These are phyloP conservation scores for Verticillium tricorpus DNA, from an alignment of 2,329 filamentous ascomycete species.

Conservation along the genomic window DNA sequence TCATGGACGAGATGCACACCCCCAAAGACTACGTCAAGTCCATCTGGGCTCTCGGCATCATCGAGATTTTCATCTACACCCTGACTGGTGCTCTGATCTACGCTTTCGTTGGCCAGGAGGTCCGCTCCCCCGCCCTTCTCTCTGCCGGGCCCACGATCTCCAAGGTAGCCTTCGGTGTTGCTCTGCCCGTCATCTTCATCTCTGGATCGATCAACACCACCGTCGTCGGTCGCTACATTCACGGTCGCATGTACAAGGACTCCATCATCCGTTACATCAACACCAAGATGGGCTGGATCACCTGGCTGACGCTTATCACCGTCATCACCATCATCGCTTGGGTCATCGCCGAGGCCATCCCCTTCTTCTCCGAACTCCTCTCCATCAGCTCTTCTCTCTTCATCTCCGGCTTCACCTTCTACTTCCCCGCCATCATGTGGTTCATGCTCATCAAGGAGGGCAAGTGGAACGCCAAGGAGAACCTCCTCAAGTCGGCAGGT, in stretches of 20 bases:
- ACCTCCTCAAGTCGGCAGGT: slow-evolving; percentile 18
- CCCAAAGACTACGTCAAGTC: slow-evolving; percentile 45
- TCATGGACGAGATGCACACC: slow-evolving; percentile 51
- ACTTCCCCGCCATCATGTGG: slow-evolving; percentile 37
- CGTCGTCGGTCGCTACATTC: slow-evolving; percentile 40
- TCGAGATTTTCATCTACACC: slow-evolving; percentile 62
- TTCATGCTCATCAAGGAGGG: slow-evolving; percentile 33
- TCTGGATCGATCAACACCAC: slow-evolving; percentile 65
- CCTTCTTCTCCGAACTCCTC: slow-evolving; percentile 68
- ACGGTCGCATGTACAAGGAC: slow-evolving; percentile 38
- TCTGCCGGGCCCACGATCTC: slow-evolving; percentile 55
- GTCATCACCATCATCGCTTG: slow-evolving; percentile 60
- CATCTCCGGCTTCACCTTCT: slow-evolving; percentile 37
- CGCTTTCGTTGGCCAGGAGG: slow-evolving; percentile 59
- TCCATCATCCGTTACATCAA: slow-evolving; percentile 41
- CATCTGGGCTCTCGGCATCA: slow-evolving; percentile 56
- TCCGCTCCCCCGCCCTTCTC: slow-evolving; percentile 63
- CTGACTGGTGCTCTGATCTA: slow-evolving; percentile 65
- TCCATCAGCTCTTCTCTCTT: slow-evolving; percentile 46
- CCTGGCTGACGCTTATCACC: slow-evolving; percentile 56
- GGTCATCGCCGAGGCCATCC: slow-evolving; percentile 68
- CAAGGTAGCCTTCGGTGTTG: slow-evolving; percentile 66
- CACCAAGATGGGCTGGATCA: slow-evolving; percentile 41
- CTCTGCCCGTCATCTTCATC: slow-evolving; percentile 68
- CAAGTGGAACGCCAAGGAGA: slow-evolving; percentile 22